phyloP scores from a whole-genome alignment of 108 stramenopile genomes.

The Stephanodiscus triporus region DNA sequence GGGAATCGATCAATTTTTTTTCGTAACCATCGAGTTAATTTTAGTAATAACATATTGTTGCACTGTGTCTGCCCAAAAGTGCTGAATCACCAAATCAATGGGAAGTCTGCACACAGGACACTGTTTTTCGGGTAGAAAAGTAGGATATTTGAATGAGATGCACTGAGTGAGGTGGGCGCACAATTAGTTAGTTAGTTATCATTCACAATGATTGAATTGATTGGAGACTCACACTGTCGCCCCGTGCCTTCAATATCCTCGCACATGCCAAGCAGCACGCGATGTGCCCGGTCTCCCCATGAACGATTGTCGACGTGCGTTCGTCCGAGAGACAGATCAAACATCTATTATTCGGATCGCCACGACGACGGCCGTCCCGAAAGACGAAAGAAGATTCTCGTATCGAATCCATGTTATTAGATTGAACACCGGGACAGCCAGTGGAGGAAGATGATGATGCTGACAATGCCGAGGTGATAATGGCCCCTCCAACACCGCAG shows the following conservation, averaged over 20 bases:
- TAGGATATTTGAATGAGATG: too few relatives aligned
- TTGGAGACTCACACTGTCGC: constrained; percentile 51
- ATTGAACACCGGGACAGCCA: neutral
- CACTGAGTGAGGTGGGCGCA: neutral
- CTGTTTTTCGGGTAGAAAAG: neutral
- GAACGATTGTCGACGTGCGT: constrained; percentile 90
- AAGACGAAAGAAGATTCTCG: constrained; percentile 13
- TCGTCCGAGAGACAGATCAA: constrained; percentile 75
- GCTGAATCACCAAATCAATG: constrained; percentile 82
- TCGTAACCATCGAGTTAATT: too few relatives aligned
- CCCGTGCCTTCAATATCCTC: constrained; percentile 80
- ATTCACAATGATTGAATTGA: neutral
- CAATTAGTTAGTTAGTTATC: too few relatives aligned
- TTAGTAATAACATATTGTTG: too few relatives aligned
- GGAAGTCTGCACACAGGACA: constrained; percentile 78
- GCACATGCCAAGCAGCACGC: constrained; percentile 91
- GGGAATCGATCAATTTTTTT: too few relatives aligned
- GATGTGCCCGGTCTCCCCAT: constrained; percentile 93
- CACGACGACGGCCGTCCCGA: constrained; percentile 7
- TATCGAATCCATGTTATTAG: constrained; percentile 13
- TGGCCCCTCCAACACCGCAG: constrained; percentile 4
- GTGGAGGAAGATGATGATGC: neutral
- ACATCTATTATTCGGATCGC: constrained; percentile 45
- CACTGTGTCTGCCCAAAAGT: constrained; percentile 85
- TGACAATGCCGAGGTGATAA: neutral